These are phyloP conservation scores for Gleditsia sinensis DNA, from an alignment of 306 rosid species.

Conservation along the genomic window DNA sequence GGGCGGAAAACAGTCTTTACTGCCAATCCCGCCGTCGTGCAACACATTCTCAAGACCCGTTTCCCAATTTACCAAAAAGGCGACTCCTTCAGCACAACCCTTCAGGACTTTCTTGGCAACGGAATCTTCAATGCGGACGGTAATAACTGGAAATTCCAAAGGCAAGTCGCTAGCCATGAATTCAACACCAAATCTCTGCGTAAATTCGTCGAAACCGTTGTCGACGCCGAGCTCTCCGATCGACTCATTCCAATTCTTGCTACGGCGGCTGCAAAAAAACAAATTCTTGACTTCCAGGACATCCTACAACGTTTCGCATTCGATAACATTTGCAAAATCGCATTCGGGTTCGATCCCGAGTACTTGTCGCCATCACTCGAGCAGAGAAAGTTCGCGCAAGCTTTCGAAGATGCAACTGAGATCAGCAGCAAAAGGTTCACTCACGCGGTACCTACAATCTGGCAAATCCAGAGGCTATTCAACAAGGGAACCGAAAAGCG, in stretches of 20 bases:
- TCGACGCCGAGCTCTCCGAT: conserved; percentile 52
- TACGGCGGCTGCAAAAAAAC: background rate
- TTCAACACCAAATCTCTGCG: conserved; percentile 54
- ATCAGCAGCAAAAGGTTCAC: conserved; percentile 44
- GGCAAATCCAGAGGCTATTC: conserved; percentile 49
- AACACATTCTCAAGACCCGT: background rate
- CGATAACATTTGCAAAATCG: conserved; percentile 67
- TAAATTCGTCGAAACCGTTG: conserved; percentile 62
- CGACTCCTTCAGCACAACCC: background rate
- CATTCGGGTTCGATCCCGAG: conserved; percentile 68
- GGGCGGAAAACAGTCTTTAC: conserved; percentile 39
- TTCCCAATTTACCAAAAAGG: background rate
- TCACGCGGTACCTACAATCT: conserved; percentile 14
- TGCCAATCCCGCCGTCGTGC: conserved; percentile 63
- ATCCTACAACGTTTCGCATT: conserved; percentile 71
- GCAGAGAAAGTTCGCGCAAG: conserved; percentile 45
- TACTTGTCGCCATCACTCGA: conserved; percentile 60
- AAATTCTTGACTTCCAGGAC: conserved; percentile 52
- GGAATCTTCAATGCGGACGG: conserved; percentile 64
- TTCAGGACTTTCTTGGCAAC: background rate
- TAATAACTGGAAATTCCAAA: conserved; percentile 57
- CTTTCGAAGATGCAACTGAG: conserved; percentile 52
- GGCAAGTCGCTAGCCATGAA: conserved; percentile 59
- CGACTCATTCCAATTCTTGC: conserved; percentile 57
- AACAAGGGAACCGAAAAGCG: conserved; percentile 50